phyloP scores from a whole-genome alignment of 768 basidiomycete species.

The Pluteus cervinus region DNA sequence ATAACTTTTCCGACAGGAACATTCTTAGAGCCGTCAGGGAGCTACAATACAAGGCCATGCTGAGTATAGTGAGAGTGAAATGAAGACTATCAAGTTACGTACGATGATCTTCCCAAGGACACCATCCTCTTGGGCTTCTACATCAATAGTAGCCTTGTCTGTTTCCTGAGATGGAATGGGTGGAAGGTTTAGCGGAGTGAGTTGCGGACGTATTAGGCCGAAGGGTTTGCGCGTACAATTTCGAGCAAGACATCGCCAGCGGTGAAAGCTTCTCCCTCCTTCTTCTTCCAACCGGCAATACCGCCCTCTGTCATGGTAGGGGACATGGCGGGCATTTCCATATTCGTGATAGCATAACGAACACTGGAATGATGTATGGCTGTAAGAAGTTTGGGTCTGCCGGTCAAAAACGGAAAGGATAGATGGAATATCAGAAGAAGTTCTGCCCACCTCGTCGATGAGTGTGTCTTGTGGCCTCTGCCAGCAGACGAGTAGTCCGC shows the following conservation, averaged over 20 bases:
- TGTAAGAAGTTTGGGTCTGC: conserved; percentile 1
- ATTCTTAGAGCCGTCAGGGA: conserved; percentile 74
- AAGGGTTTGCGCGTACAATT: conserved; percentile 53
- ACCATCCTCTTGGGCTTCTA: conserved; percentile 97
- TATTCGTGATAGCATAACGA: conserved; percentile 56
- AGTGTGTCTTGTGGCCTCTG: too few relatives aligned
- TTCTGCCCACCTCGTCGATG: too few relatives aligned
- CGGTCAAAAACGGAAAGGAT: conserved; percentile 2
- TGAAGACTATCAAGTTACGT: conserved; percentile 18
- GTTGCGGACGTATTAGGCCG: not conserved
- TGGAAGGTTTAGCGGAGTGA: conserved; percentile 2
- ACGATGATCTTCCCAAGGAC: conserved; percentile 91
- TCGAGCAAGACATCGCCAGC: conserved; percentile 86
- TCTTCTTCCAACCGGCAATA: conserved; percentile 86
- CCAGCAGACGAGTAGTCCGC: too few relatives aligned
- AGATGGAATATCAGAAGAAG: too few relatives aligned
- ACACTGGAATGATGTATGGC: conserved; percentile 12
- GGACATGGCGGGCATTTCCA: conserved; percentile 96
- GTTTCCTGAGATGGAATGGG: conserved; percentile 56
- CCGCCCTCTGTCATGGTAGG: conserved; percentile 97
- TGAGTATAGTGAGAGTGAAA: not conserved
- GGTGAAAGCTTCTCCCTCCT: conserved; percentile 72
- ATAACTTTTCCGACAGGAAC: conserved; percentile 86
- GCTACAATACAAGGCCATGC: conserved; percentile 28
- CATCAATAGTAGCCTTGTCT: conserved; percentile 95